A percentile compares a stretch with the other conserved stretches of the same genome.
These are phyloP conservation scores for Scutellaria galericulata DNA, from an alignment of 257 asterid genomes.

Conservation along the genomic window DNA sequence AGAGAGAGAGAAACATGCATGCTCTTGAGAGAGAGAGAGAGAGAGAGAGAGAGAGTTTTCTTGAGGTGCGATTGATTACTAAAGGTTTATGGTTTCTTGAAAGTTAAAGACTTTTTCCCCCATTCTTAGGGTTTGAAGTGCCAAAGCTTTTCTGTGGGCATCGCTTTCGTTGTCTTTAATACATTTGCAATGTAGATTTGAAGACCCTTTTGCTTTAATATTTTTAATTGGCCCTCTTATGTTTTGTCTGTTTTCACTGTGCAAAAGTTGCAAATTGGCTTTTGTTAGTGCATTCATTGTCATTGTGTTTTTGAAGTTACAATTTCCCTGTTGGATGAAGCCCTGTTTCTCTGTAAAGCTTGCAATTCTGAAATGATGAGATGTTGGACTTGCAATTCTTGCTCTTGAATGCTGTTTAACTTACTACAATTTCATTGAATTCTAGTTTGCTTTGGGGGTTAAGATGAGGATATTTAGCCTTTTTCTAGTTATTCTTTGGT, in stretches of 20 bases:
- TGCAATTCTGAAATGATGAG: constrained; percentile 26
- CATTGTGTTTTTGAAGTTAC: constrained; percentile 5
- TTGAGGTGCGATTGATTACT: constrained; percentile 11
- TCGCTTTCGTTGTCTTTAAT: constrained; percentile 30
- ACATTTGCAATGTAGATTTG: constrained; percentile 21
- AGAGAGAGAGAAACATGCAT: neutral
- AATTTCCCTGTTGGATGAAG: constrained; percentile 3
- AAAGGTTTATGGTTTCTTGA: constrained; percentile 19
- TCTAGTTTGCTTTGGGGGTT: constrained; percentile 30
- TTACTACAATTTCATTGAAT: constrained; percentile 14
- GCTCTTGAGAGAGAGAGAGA: constrained; percentile 4
- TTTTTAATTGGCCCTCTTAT: neutral
- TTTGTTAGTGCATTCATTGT: constrained; percentile 13
- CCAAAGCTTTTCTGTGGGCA: constrained; percentile 32
- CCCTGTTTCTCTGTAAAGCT: constrained; percentile 21
- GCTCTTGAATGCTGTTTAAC: constrained; percentile 30
- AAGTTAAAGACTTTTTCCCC: neutral
- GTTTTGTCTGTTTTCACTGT: constrained; percentile 8
- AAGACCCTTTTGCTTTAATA: constrained; percentile 20
- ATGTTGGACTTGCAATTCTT: constrained; percentile 17
- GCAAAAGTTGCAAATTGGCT: constrained; percentile 15
- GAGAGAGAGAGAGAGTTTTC: neutral
- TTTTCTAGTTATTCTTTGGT: constrained; percentile 48
- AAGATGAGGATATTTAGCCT: constrained; percentile 61
- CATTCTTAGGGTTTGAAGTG: constrained; percentile 25